A percentile compares a stretch with the other conserved stretches of the same genome.
These are phyloP conservation scores for Pythium scleroteichum DNA, from an alignment of 352 stramenopile genomes.

Conservation along the genomic window DNA sequence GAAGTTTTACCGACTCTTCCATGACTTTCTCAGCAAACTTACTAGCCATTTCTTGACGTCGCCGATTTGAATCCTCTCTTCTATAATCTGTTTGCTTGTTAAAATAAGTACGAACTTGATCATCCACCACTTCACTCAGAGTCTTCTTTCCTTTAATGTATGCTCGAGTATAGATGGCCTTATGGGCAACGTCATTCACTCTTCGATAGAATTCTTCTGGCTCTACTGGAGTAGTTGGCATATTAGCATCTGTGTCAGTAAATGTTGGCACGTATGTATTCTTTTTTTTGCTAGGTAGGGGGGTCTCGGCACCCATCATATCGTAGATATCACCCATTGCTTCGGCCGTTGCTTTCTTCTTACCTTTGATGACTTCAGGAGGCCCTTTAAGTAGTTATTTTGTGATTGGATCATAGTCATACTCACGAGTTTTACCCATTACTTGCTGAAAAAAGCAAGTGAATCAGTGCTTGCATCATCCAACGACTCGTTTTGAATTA, in stretches of 20 bases:
- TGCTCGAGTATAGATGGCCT: conserved; percentile 21
- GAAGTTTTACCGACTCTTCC: conserved; percentile 14
- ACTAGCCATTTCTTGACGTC: conserved; percentile 22
- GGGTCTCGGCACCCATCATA: too few species aligned
- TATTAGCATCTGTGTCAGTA: conserved; percentile 15
- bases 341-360: too few species aligned
- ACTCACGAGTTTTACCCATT: conserved; percentile 19
- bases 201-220: conserved; percentile 13
- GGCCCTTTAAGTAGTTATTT: conserved; percentile 15
- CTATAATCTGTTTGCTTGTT: conserved; percentile 26
- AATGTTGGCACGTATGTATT: conserved; percentile 16
- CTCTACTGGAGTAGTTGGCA: conserved; percentile 15
- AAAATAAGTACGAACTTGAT: conserved; percentile 20
- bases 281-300: conserved; percentile 22
- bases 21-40: conserved; percentile 23
- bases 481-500: conserved; percentile 16
- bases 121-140: conserved; percentile 24
- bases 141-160: conserved; percentile 29
- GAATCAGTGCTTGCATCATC: conserved; percentile 17
- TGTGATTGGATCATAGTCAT: conserved; percentile 19
- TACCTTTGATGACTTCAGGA: conserved; percentile 22
- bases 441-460: conserved; percentile 22
- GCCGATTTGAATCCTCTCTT: conserved; percentile 25
- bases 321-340: too few species aligned
- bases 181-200: conserved; percentile 24